phyloP scores from a whole-genome alignment of 2,329 filamentous ascomycete species.

The Phyllosticta capitalensis region DNA sequence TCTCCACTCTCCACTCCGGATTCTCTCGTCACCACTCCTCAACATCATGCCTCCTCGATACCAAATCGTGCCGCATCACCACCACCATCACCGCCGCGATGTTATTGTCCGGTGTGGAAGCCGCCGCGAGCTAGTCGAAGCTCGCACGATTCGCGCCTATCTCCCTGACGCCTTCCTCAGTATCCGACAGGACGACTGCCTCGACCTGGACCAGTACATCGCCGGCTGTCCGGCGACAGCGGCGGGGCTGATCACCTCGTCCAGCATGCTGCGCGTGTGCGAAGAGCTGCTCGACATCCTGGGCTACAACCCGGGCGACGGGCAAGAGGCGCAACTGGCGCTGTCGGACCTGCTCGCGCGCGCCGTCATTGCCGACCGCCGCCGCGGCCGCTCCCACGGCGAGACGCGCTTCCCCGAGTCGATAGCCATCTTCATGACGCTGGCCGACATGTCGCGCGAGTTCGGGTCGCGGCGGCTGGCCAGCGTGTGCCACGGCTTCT shows the following conservation, averaged over 20 bases:
- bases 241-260: neutral
- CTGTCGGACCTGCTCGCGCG: neutral
- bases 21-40: neutral
- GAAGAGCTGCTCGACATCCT: constrained; percentile 1
- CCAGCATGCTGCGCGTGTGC: neutral
- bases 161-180: neutral
- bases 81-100: constrained; percentile 3
- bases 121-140: neutral
- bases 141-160: constrained; percentile 1
- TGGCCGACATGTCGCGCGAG: constrained; percentile 5
- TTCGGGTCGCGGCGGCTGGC: constrained; percentile 1
- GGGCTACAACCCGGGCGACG: neutral
- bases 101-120: neutral
- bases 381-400: neutral
- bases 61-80: neutral
- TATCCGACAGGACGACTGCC: neutral
- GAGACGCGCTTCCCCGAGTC: neutral
- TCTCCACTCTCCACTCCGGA: neutral
- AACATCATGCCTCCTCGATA: neutral
- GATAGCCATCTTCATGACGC: neutral
- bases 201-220: constrained; percentile 4
- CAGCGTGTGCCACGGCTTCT: neutral
- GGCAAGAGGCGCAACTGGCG: neutral
- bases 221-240: neutral
- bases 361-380: neutral